phyloP scores from a whole-genome alignment of 441 rosid genomes.

The Erodium texanum region DNA sequence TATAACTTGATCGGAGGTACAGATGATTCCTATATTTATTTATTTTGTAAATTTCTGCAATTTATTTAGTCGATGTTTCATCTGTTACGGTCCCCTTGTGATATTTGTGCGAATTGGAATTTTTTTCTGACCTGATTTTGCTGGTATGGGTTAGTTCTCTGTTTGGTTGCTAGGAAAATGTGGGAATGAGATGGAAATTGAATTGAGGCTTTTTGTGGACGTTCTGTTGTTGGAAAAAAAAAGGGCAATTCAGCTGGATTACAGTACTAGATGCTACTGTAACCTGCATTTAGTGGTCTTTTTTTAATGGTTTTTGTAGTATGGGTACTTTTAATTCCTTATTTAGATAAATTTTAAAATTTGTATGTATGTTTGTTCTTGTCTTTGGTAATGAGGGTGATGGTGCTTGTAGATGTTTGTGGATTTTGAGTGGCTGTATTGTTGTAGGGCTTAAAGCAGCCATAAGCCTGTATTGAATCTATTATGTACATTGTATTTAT shows the following conservation, averaged over 20 bases:
- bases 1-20: neutral
- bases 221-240: neutral
- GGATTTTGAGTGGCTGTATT: neutral
- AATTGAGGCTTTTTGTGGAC: neutral
- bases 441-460: too few relatives aligned
- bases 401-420: neutral
- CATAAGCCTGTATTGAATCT: too few relatives aligned
- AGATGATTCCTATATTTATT: too few relatives aligned
- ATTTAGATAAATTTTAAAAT: too few relatives aligned
- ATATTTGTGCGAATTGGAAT: neutral
- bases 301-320: neutral
- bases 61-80: neutral
- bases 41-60: neutral
- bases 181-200: neutral
- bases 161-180: slow-evolving; percentile 1
- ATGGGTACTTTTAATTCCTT: neutral
- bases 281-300: neutral
- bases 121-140: neutral
- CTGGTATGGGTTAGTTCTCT: neutral
- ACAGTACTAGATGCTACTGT: neutral
- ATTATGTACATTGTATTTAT: too few relatives aligned
- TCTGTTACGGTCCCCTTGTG: neutral
- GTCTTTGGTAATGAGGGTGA: neutral
- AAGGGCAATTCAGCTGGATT: neutral
- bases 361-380: neutral